Base-by-base conservation (phyloP, 2,329 filamentous ascomycete species). In the Clathrospora elynae region DNA sequence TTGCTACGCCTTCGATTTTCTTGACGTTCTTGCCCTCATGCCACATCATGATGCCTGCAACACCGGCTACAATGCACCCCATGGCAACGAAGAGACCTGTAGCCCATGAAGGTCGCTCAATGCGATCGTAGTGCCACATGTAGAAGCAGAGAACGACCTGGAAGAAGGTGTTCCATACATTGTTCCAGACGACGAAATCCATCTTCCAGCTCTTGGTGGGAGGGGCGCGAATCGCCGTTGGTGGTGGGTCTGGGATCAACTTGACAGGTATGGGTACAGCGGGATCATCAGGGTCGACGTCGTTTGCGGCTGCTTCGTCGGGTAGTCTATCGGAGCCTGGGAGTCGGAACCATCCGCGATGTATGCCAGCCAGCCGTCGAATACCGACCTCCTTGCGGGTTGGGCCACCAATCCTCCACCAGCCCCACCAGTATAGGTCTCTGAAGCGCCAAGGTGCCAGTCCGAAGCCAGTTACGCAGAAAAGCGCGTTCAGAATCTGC, bases 381-480 rank as follows among this genome's bases (percentile, higher is more conserved):
- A 92, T 75, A 4, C 79, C 85, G 12, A 78, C 66, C 18, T 57
- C 49, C 22, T 56, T 64, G 41, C 62, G 64, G 33, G 59, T 78
- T 62, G 36, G 82, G 71, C 42, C 77, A 35, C 16, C 88, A 78
- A 71, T 80, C 29, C 67, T 63, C 68, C 67, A 93, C 59, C 79
- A 77, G 34, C 87, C 68, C 22, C 90, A 75, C 64, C 83, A 90
- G 66, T 85, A 93, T 7, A 90, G 71, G 64, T 95, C 90, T 20
- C 90, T 78, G 56, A 91, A 87, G 20, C 90, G 81, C 90, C 89
- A 95, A 0, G 90, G 90, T 1, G 87, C 85, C 9, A 93, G 77
- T 0, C 90, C 90, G 54, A 95, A 92, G 1, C 85, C 89, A 1
- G 89, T 92, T 5, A 95, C 84, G 69, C 88, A 93, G 77, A 95